Conservation (phyloP, 2,329 filamentous ascomycete genomes). For the Colletotrichum sp. region DNA sequence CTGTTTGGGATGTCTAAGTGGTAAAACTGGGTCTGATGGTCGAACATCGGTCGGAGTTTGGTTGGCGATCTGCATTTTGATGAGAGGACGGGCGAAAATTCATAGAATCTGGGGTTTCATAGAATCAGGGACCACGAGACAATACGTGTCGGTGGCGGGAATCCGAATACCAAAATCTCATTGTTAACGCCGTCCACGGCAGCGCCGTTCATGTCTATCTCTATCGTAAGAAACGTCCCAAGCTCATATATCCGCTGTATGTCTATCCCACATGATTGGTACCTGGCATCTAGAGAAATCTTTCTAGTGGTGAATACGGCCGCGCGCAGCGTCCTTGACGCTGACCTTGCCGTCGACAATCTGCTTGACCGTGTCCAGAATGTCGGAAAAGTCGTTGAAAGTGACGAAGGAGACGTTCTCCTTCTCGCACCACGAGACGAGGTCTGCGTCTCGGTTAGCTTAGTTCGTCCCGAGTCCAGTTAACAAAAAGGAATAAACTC, state of each 20-base stretch:
- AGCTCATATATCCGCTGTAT: neutral
- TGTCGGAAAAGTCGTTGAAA: conserved; percentile 84
- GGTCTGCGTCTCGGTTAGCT: conserved; percentile 57
- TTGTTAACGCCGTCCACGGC: neutral
- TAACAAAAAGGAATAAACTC: conserved; percentile 28
- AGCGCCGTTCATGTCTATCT: conserved; percentile 12
- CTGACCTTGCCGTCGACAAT: conserved; percentile 76
- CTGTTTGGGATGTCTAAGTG: neutral
- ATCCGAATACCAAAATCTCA: neutral
- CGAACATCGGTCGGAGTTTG: neutral
- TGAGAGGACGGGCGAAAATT: neutral
- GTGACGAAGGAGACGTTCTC: conserved; percentile 87
- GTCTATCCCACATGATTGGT: neutral
- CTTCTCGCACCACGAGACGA: conserved; percentile 85
- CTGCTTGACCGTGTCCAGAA: conserved; percentile 76
- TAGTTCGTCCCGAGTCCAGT: neutral
- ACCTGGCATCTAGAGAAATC: neutral
- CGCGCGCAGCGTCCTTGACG: conserved; percentile 71
- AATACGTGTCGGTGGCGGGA: neutral
- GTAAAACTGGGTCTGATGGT: neutral
- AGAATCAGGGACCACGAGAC: neutral
- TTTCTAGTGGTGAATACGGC: conserved; percentile 29
- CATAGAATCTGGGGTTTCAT: neutral
- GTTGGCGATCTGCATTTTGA: neutral
- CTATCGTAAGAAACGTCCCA: neutral